A percentile compares a stretch with the other conserved stretches of the same genome.
Evolutionary conservation across 306 rosid species (phyloP).

Genomic region (Malus asiatica): DNA sequence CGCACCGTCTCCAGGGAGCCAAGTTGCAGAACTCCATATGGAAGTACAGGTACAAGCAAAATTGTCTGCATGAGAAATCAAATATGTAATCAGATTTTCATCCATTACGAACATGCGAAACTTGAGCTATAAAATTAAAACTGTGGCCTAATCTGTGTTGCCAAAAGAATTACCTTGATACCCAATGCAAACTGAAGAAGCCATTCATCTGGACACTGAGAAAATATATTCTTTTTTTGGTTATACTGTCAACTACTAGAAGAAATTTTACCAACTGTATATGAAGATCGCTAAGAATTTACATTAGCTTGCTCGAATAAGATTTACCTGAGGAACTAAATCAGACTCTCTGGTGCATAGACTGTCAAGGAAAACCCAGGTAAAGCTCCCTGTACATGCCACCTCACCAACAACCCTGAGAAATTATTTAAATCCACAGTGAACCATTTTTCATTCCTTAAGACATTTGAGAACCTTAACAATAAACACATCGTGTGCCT

Average conservation of each 20-base stretch:
- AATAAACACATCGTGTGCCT: neutral
- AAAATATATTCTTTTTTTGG: slow-evolving; percentile 17
- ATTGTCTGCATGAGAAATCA: slow-evolving; percentile 54
- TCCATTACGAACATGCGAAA: neutral
- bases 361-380: slow-evolving; percentile 52
- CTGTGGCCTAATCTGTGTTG: neutral
- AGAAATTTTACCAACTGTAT: neutral
- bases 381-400: slow-evolving; percentile 55
- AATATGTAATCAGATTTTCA: neutral
- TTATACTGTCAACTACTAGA: neutral
- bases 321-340: slow-evolving; percentile 47
- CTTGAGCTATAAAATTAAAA: slow-evolving; percentile 1
- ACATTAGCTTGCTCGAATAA: slow-evolving; percentile 3
- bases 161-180: slow-evolving; percentile 52
- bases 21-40: slow-evolving; percentile 81
- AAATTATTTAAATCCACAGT: slow-evolving; percentile 10
- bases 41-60: slow-evolving; percentile 75
- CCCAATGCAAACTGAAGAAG: slow-evolving; percentile 74
- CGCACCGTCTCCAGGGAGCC: slow-evolving; percentile 77
- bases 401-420: slow-evolving; percentile 69
- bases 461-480: neutral
- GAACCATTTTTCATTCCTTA: neutral
- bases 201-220: slow-evolving; percentile 76
- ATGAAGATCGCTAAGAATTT: neutral
- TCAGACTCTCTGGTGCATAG: slow-evolving; percentile 25